Evolutionary conservation across 2,329 filamentous ascomycete genomes (phyloP).

Genomic region (Paecilomyces variotii): DNA sequence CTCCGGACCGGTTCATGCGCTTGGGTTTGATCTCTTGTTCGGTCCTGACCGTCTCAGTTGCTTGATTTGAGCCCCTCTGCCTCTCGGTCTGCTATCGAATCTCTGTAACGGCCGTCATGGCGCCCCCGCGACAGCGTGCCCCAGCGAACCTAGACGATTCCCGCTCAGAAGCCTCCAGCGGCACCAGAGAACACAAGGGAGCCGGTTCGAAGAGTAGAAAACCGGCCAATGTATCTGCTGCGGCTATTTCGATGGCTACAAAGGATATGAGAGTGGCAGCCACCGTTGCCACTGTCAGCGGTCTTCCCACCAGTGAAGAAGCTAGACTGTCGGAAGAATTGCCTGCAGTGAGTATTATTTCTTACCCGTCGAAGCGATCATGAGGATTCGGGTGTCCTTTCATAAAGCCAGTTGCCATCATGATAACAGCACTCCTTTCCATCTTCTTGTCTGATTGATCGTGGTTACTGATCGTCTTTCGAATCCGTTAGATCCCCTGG

Average conservation of each 20-base stretch:
- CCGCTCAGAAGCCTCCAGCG: constrained; percentile 40
- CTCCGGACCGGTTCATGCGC: background rate
- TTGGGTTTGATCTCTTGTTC: background rate
- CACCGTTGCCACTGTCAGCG: constrained; percentile 3
- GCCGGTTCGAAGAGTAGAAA: constrained; percentile 26
- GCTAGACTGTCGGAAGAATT: constrained; percentile 4
- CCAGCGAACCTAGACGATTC: constrained; percentile 36
- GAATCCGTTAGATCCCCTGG: constrained; percentile 33
- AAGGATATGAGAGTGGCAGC: constrained; percentile 14
- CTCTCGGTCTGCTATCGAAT: background rate
- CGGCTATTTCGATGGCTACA: constrained; percentile 8
- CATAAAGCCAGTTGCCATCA: constrained; percentile 4
- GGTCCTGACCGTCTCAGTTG: background rate
- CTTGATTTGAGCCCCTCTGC: background rate
- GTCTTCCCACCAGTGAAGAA: constrained; percentile 8
- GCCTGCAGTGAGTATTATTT: constrained; percentile 2
- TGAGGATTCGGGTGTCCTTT: background rate
- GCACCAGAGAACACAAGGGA: constrained; percentile 29
- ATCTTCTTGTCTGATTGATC: background rate
- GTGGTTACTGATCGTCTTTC: constrained; percentile 4
- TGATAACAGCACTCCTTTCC: constrained; percentile 6
- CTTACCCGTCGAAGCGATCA: background rate
- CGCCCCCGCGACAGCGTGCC: constrained; percentile 38
- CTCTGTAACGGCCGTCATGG: constrained; percentile 23
- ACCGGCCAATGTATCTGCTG: constrained; percentile 10